phyloP scores from a whole-genome alignment of 2,329 filamentous ascomycete species.

The Biscogniauxia marginata region DNA sequence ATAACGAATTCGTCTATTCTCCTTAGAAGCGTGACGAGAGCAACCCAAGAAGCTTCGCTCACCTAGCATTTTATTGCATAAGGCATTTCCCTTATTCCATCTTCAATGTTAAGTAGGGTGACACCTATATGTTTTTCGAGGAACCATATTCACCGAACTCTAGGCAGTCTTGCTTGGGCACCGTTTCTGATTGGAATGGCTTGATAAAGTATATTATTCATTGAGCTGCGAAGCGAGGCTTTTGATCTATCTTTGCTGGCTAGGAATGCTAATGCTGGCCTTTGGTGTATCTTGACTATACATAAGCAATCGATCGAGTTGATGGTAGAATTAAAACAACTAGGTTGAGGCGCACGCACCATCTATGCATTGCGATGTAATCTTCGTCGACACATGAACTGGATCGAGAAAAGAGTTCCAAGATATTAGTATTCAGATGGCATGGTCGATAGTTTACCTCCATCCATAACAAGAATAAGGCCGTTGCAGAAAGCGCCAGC shows the following conservation, averaged over 20 bases:
- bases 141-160: too few species aligned
- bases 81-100: too few species aligned
- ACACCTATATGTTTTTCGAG: too few species aligned
- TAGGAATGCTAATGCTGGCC: too few species aligned
- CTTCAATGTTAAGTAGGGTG: too few species aligned
- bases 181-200: too few species aligned
- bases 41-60: too few species aligned
- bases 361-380: not conserved
- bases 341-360: not conserved
- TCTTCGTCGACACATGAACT: not conserved
- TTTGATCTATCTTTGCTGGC: not conserved
- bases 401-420: not conserved
- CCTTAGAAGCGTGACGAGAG: too few species aligned
- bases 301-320: not conserved
- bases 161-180: too few species aligned
- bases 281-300: not conserved
- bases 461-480: constrained; percentile 27
- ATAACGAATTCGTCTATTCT: not conserved
- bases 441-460: constrained; percentile 27
- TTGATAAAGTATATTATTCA: not conserved
- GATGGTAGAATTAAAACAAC: not conserved
- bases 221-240: not conserved
- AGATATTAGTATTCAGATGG: constrained; percentile 22
- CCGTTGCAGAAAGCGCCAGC: constrained; percentile 32
- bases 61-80: too few species aligned